These are phyloP conservation scores for Pelargonium myrrhifolium DNA, from an alignment of 441 rosid genomes.

Conservation along the genomic window DNA sequence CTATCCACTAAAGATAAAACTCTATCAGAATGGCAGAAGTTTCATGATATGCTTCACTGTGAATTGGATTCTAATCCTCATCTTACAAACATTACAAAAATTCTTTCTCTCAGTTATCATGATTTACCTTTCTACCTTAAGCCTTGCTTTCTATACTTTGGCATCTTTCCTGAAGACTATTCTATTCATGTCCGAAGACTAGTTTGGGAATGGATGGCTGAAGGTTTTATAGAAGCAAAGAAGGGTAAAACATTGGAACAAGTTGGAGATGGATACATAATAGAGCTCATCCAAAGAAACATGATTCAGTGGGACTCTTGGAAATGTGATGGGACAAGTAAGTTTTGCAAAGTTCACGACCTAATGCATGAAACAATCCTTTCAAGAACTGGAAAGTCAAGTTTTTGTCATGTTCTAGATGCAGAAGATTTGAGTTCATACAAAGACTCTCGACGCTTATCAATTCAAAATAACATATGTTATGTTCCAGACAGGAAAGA, in stretches of 20 bases:
- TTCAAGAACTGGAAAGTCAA: not conserved
- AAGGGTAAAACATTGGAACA: not conserved
- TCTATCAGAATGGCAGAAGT: not conserved
- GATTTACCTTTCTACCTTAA: constrained; percentile 13
- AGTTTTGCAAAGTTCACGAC: constrained; percentile 11
- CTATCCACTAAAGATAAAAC: not conserved
- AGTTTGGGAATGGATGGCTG: constrained; percentile 13
- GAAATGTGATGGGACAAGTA: not conserved
- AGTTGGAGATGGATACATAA: not conserved
- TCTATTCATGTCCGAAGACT: not conserved
- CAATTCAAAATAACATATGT: not conserved
- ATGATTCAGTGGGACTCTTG: constrained; percentile 8
- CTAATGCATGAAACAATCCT: constrained; percentile 10
- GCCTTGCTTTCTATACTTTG: constrained; percentile 11
- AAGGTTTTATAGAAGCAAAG: constrained; percentile 12
- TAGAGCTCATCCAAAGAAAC: constrained; percentile 12
- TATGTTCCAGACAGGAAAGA: not conserved
- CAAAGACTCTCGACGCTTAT: not conserved
- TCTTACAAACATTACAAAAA: not conserved
- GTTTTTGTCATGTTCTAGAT: not conserved
- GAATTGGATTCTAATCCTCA: not conserved
- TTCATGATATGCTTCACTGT: not conserved
- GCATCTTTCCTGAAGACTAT: constrained; percentile 11
- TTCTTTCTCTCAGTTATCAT: constrained; percentile 1
- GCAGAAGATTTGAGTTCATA: not conserved